phyloP scores from a whole-genome alignment of 2,329 filamentous ascomycete genomes.

The Pezicula carpinea region DNA sequence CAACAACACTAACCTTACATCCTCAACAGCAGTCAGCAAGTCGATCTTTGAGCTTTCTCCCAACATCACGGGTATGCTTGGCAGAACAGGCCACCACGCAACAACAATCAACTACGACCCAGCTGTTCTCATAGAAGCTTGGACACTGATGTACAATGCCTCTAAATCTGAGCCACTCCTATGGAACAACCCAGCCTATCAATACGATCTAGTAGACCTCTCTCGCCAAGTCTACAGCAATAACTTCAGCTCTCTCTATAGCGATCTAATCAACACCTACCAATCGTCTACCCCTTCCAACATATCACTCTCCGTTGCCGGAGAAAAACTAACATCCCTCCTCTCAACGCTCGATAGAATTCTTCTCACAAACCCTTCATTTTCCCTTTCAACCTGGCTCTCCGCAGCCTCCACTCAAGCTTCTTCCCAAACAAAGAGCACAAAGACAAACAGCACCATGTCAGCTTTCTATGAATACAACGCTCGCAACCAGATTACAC shows the following conservation, averaged over 20 bases:
- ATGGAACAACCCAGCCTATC: slow-evolving; percentile 37
- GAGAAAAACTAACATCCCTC: slow-evolving; percentile 29
- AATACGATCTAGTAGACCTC: slow-evolving; percentile 44
- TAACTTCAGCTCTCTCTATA: slow-evolving; percentile 48
- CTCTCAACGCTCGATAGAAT: slow-evolving; percentile 36
- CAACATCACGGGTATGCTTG: slow-evolving; percentile 34
- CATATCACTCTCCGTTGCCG: slow-evolving; percentile 21
- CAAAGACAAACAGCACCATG: slow-evolving; percentile 17
- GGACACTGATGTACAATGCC: slow-evolving; percentile 35
- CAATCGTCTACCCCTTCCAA: slow-evolving; percentile 19
- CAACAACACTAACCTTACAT: slow-evolving; percentile 42
- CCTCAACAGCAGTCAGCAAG: slow-evolving; percentile 35
- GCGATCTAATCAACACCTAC: slow-evolving; percentile 36
- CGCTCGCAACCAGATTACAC: slow-evolving; percentile 45
- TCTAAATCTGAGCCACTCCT: slow-evolving; percentile 27
- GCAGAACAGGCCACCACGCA: slow-evolving; percentile 35
- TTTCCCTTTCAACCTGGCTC: slow-evolving; percentile 39
- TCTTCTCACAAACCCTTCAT: slow-evolving; percentile 37
- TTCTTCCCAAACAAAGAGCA: slow-evolving; percentile 22
- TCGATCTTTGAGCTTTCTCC: slow-evolving; percentile 42
- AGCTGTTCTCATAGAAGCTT: slow-evolving; percentile 32
- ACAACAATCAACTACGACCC: slow-evolving; percentile 40
- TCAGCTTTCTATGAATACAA: slow-evolving; percentile 39
- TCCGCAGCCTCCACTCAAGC: slow-evolving; percentile 23
- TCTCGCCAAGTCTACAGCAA: slow-evolving; percentile 44